Evolutionary conservation across 805 yeast species (phyloP).

Genomic region (Saccharomycopsis fodiens): DNA sequence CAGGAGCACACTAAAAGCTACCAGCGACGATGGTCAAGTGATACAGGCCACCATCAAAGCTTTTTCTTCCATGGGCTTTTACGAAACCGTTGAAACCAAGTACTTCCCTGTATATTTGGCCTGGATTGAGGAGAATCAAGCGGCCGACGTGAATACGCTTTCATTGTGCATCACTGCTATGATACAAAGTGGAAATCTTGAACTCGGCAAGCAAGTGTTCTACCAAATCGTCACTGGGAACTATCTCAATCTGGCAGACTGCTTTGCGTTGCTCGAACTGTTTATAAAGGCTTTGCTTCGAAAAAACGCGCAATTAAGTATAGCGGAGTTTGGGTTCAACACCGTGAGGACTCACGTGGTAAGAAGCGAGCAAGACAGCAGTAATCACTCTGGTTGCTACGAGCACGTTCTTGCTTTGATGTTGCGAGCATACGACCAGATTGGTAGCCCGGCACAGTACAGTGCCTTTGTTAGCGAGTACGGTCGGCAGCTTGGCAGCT

Average conservation of each 20-base stretch:
- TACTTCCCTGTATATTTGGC: background rate
- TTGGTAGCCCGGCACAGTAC: background rate
- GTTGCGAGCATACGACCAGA: background rate
- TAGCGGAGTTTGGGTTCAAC: background rate
- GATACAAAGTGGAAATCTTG: background rate
- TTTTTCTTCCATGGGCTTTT: background rate
- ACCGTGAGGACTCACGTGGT: background rate
- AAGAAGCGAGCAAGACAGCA: too few relatives aligned
- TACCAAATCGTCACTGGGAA: background rate
- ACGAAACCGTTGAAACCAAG: background rate
- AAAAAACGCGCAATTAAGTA: background rate
- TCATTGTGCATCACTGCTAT: background rate
- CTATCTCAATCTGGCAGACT: background rate
- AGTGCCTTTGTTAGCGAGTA: background rate
- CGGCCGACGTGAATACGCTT: background rate
- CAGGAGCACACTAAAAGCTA: too few relatives aligned
- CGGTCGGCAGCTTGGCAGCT: background rate
- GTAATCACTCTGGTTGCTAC: conserved; percentile 1
- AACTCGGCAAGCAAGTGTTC: background rate
- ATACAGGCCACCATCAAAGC: background rate
- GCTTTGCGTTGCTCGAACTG: background rate
- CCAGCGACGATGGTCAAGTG: too few relatives aligned
- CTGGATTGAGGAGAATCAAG: background rate
- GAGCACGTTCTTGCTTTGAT: background rate
- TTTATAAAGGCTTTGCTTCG: background rate